Evolutionary conservation across 495 filamentous ascomycete genomes (phyloP).

Genomic region (Thermothielavioides terrestris): DNA sequence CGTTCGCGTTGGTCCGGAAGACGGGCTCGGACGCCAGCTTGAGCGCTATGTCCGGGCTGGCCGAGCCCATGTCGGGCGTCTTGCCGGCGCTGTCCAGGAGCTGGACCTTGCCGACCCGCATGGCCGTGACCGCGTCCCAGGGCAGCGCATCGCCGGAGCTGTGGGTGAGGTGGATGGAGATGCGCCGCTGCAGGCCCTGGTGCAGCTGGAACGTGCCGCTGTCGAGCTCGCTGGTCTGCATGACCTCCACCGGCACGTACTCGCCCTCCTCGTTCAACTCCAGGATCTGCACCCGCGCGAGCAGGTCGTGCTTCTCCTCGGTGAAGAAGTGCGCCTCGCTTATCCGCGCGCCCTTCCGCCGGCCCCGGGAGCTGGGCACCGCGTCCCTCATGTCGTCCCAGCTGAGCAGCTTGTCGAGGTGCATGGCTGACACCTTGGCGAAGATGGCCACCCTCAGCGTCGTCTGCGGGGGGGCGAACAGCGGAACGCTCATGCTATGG

Average conservation of each 20-base stretch:
- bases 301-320: constrained; percentile 89
- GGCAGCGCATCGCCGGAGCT: constrained; percentile 79
- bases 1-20: constrained; percentile 75
- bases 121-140: constrained; percentile 69
- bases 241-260: constrained; percentile 86
- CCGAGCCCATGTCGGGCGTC: constrained; percentile 64
- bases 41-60: constrained; percentile 63
- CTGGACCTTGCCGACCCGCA: constrained; percentile 71
- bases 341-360: constrained; percentile 62
- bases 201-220: constrained; percentile 86
- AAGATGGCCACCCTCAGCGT: constrained; percentile 87
- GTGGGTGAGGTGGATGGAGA: constrained; percentile 77
- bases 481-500: constrained; percentile 96
- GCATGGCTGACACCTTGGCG: constrained; percentile 83
- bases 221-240: constrained; percentile 74
- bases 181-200: constrained; percentile 84
- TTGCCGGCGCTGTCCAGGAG: constrained; percentile 79
- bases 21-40: constrained; percentile 66
- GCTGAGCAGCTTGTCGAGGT: constrained; percentile 93
- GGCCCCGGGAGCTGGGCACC: constrained; percentile 41
- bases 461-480: constrained; percentile 65
- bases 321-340: constrained; percentile 86
- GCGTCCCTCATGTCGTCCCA: constrained; percentile 97
- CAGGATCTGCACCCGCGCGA: constrained; percentile 75
- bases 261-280: constrained; percentile 86